A percentile compares a stretch with the other conserved stretches of the same genome.
phyloP scores from a whole-genome alignment of 1,284 basidiomycete genomes.

The Marasmius oreades region DNA sequence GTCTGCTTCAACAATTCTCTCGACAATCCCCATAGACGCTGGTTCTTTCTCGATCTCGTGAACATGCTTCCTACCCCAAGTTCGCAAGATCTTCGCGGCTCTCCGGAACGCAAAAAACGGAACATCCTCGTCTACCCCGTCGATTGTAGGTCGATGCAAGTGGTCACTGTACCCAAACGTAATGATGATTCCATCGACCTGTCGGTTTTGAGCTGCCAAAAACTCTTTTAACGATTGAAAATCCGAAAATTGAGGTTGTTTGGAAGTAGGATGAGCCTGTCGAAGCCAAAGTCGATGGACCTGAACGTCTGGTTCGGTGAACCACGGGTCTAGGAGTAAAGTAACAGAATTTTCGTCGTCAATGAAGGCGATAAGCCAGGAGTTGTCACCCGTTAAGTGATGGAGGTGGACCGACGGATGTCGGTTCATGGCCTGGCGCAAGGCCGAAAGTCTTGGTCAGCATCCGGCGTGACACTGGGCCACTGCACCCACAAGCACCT shows the following conservation, averaged over 20 bases:
- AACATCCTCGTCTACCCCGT: background rate
- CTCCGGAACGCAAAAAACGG: background rate
- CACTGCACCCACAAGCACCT: too few relatives aligned
- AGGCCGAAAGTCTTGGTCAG: too few relatives aligned
- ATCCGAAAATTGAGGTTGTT: background rate
- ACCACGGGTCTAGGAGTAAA: slow-evolving; percentile 1
- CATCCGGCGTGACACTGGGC: too few relatives aligned
- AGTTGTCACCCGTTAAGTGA: background rate
- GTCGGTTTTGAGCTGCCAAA: background rate
- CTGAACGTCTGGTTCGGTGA: background rate
- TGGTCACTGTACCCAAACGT: background rate
- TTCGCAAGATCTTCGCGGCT: background rate
- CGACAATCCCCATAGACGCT: background rate
- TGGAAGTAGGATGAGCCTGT: background rate
- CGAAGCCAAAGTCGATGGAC: background rate
- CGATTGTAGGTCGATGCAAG: background rate
- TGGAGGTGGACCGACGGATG: background rate
- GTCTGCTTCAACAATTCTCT: background rate
- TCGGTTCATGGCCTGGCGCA: too few relatives aligned
- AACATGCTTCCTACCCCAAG: background rate
- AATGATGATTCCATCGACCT: background rate
- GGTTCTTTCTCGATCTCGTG: background rate
- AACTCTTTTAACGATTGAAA: background rate
- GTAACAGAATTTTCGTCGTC: background rate
- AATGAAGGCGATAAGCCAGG: background rate